phyloP scores from a whole-genome alignment of 2,329 filamentous ascomycete genomes.

The Bipolaris cookei region DNA sequence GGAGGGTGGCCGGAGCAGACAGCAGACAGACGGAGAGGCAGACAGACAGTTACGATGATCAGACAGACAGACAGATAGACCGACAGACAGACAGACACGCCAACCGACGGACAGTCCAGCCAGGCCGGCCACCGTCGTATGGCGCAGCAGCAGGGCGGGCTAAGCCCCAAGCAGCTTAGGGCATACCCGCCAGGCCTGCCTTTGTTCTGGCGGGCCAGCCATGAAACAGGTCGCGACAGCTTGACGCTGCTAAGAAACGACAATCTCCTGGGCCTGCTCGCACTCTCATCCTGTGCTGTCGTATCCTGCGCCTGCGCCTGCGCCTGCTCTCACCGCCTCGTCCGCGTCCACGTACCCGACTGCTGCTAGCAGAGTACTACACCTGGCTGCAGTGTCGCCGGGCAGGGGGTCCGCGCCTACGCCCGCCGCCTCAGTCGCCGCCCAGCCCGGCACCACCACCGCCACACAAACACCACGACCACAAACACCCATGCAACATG shows the following conservation, averaged over 20 bases:
- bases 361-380: too few species aligned
- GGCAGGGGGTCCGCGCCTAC: conserved; percentile 8
- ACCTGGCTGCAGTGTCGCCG: not conserved
- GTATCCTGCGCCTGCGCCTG: conserved; percentile 2
- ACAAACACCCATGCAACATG: conserved; percentile 34
- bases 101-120: not conserved
- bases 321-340: conserved; percentile 11
- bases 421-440: conserved; percentile 12
- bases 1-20: conserved; percentile 27
- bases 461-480: not conserved
- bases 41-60: not conserved
- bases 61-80: not conserved
- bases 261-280: not conserved
- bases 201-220: conserved; percentile 2
- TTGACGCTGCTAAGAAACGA: conserved; percentile 5
- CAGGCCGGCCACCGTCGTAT: not conserved
- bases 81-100: not conserved
- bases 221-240: conserved; percentile 11
- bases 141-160: conserved; percentile 9
- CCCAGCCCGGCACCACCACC: conserved; percentile 1
- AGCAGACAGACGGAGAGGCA: conserved; percentile 2
- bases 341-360: not conserved
- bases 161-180: too few species aligned
- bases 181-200: not conserved
- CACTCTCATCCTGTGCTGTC: not conserved